Base-by-base conservation (phyloP, 371 early-diverging fungal species). In the Globomyces sp. region DNA sequence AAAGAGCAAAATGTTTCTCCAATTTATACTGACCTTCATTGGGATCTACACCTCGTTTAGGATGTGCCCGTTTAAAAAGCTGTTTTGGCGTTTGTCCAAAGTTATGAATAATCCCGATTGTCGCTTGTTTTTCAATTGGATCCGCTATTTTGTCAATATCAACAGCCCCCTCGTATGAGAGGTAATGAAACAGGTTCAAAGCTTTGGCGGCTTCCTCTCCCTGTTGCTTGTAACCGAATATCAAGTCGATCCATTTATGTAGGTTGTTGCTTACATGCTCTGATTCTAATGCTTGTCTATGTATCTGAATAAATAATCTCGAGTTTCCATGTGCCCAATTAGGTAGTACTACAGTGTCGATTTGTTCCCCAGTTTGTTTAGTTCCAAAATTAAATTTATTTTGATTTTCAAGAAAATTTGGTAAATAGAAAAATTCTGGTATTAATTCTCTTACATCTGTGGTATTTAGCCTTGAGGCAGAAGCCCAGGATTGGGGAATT, bases 41-140 rank as follows among this genome's bases (percentile, higher is more conserved):
- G 6, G 69, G 67, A 57, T 74, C 45, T n/a, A 48, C 34, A 37
- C 57, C 65, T 61, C 71, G 49, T 13, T 45, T 3, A 10, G 90
- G 87, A 75, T 94, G 94, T 0, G 92, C 90, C 67, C 82, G 84
- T 55, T 80, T 86, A 67, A 94, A 94, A 36, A 94, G 68, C 63
- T 94, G 94, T 3, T 87, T 77, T 11, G 94, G 93, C 0, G 93
- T 69, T 72, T 93, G 94, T 1, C 95, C 95, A 87, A 94, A 94
- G 73, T 94, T 92, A 67, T 93, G 85, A 49, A 94, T 93, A 62
- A 91, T 92, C 53, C 91, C 90, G 0, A 92, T 89, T 0, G 92
- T 93, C 1, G 90, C 87, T 50, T 90, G 90, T 74, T 93, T 77
- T 49, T 77, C 92, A 4, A 92, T 83, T 2, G 87, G 88, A 68